Evolutionary conservation across 306 rosid species (phyloP).

Genomic region (Spatholobus suberectus): DNA sequence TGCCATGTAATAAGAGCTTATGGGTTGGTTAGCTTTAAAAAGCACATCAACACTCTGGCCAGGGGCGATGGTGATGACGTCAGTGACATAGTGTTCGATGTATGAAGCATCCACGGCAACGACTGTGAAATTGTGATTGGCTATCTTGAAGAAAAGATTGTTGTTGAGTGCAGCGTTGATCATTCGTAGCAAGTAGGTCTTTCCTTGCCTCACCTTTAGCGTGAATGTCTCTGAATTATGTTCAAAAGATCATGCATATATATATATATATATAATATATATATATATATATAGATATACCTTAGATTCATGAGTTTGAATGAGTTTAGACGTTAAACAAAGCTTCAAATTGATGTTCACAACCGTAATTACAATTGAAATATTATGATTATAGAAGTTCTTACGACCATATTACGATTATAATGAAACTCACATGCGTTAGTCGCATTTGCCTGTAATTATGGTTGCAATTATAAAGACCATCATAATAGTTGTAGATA

Average conservation of each 20-base stretch:
- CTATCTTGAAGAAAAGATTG: conserved; percentile 60
- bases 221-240: conserved; percentile 38
- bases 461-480: no score
- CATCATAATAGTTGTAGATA: no score
- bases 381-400: no score
- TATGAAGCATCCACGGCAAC: conserved; percentile 69
- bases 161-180: conserved; percentile 64
- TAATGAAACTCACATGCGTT: no score
- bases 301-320: neutral
- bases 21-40: conserved; percentile 49
- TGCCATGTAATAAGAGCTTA: conserved; percentile 65
- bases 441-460: no score
- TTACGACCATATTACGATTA: no score
- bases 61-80: conserved; percentile 49
- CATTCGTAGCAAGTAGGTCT: conserved; percentile 58
- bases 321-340: neutral
- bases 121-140: conserved; percentile 63
- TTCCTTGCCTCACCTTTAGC: conserved; percentile 48
- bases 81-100: conserved; percentile 47
- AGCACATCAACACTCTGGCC: conserved; percentile 66
- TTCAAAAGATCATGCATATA: no score
- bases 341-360: neutral
- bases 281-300: no score
- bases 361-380: no score
- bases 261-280: no score